Percentiles rank a stretch among this genome's conserved stretches.
Evolutionary conservation across 1,139 yeast species (phyloP).

Genomic region (Taphrina wiesneri): DNA sequence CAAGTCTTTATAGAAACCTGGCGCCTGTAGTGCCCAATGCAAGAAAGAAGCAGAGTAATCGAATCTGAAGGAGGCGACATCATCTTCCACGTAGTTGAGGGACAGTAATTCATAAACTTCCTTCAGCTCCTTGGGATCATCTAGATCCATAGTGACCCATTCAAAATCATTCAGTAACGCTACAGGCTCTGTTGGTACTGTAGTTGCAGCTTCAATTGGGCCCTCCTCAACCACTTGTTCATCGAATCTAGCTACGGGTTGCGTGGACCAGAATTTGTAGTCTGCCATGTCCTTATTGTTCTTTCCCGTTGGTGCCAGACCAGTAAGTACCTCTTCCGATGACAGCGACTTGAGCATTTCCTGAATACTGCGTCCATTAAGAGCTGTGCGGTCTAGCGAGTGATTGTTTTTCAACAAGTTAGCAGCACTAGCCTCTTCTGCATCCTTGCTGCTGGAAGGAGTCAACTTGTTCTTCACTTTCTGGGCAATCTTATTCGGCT

Average conservation of each 20-base stretch:
- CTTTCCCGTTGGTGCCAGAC: constrained; percentile 30
- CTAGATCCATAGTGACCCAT: constrained; percentile 80
- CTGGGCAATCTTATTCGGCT: constrained; percentile 5
- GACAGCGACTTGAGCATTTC: constrained; percentile 24
- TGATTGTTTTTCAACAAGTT: constrained; percentile 20
- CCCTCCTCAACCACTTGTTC: constrained; percentile 71
- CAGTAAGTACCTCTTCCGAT: constrained; percentile 22
- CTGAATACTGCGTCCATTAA: constrained; percentile 3
- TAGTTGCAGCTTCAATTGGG: constrained; percentile 73
- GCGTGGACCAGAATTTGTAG: constrained; percentile 97
- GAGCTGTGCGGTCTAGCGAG: constrained; percentile 9
- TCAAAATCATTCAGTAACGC: constrained; percentile 77
- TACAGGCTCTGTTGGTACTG: constrained; percentile 68
- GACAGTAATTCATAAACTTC: constrained; percentile 79
- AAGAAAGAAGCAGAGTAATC: constrained; percentile 81
- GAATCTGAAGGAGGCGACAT: constrained; percentile 87
- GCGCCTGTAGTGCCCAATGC: constrained; percentile 91
- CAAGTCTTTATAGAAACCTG: constrained; percentile 90
- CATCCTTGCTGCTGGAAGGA: neutral
- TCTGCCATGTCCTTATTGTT: constrained; percentile 73
- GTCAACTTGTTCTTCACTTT: constrained; percentile 17
- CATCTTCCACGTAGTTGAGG: constrained; percentile 92
- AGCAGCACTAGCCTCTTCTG: constrained; percentile 1
- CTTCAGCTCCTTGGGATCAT: constrained; percentile 57
- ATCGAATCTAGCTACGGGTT: constrained; percentile 79